Evolutionary conservation across 2,329 filamentous ascomycete species (phyloP).

Genomic region (Decorospora gaudefroyi): DNA sequence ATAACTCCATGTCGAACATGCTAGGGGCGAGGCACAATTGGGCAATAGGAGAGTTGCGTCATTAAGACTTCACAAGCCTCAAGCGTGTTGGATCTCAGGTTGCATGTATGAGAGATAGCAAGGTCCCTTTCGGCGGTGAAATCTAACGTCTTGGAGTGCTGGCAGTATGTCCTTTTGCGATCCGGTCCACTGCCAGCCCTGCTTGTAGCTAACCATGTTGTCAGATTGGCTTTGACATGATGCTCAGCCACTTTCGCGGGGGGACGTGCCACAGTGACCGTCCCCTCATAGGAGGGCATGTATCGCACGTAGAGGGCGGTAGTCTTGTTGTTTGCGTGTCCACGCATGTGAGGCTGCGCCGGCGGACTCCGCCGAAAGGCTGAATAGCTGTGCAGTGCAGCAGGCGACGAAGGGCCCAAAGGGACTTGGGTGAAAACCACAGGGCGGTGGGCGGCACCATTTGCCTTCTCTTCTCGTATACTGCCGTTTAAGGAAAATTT

Average conservation of each 20-base stretch:
- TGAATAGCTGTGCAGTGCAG: constrained; percentile 1
- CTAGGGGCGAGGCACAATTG: neutral
- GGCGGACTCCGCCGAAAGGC: constrained; percentile 4
- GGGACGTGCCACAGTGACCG: constrained; percentile 1
- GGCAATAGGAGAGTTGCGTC: neutral
- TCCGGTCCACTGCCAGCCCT: too few relatives aligned
- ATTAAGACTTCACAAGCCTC: neutral
- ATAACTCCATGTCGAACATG: neutral
- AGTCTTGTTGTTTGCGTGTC: neutral
- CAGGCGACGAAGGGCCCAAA: constrained; percentile 2
- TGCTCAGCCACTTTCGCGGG: neutral
- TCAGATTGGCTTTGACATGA: neutral
- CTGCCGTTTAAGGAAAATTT: neutral
- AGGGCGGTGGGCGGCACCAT: constrained; percentile 13
- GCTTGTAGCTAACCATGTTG: neutral
- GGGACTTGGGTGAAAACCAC: neutral
- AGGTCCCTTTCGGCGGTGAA: constrained; percentile 2
- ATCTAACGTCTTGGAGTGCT: neutral
- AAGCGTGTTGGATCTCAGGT: neutral
- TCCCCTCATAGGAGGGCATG: neutral
- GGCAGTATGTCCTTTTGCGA: neutral
- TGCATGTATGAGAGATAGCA: neutral
- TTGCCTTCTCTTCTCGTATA: constrained; percentile 10
- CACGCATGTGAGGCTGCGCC: constrained; percentile 8
- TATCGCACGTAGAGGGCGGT: constrained; percentile 5